A percentile compares a stretch with the other conserved stretches of the same genome.
These are phyloP conservation scores for Fusarium chlamydosporum DNA, from an alignment of 2,329 filamentous ascomycete genomes.

Conservation along the genomic window DNA sequence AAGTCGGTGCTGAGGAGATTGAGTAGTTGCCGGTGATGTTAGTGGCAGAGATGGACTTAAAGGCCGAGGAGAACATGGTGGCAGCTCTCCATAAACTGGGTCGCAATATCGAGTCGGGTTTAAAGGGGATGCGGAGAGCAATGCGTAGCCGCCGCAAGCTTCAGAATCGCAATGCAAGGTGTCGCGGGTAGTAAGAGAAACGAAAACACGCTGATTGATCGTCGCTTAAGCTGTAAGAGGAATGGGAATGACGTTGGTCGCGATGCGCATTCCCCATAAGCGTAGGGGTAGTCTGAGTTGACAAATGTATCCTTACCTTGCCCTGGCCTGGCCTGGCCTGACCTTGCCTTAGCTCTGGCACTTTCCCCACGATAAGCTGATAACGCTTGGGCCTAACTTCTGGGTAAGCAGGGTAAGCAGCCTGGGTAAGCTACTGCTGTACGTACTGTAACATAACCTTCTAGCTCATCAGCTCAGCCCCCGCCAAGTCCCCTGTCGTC, in stretches of 20 bases:
- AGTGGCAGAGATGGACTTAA: slow-evolving; percentile 91
- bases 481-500: slow-evolving; percentile 15
- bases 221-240: slow-evolving; percentile 30
- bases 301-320: slow-evolving; percentile 38
- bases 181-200: background rate
- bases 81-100: slow-evolving; percentile 43
- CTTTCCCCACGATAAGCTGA: slow-evolving; percentile 40
- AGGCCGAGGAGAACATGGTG: slow-evolving; percentile 89
- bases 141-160: slow-evolving; percentile 12
- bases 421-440: background rate
- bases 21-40: slow-evolving; percentile 96
- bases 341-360: slow-evolving; percentile 17
- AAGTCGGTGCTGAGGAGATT: slow-evolving; percentile 80
- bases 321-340: slow-evolving; percentile 4
- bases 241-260: slow-evolving; percentile 42
- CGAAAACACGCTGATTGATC: slow-evolving; percentile 11
- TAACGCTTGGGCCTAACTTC: slow-evolving; percentile 20
- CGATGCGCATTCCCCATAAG: slow-evolving; percentile 39
- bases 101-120: slow-evolving; percentile 48
- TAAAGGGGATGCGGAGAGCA: slow-evolving; percentile 1
- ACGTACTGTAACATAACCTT: background rate
- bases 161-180: slow-evolving; percentile 5
- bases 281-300: slow-evolving; percentile 42
- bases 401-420: background rate
- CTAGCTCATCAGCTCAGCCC: slow-evolving; percentile 17